Evolutionary conservation across 2,329 filamentous ascomycete species (phyloP), one percentile per base, ranked within the genome.

Genomic region (Metarhizium rileyi): DNA sequence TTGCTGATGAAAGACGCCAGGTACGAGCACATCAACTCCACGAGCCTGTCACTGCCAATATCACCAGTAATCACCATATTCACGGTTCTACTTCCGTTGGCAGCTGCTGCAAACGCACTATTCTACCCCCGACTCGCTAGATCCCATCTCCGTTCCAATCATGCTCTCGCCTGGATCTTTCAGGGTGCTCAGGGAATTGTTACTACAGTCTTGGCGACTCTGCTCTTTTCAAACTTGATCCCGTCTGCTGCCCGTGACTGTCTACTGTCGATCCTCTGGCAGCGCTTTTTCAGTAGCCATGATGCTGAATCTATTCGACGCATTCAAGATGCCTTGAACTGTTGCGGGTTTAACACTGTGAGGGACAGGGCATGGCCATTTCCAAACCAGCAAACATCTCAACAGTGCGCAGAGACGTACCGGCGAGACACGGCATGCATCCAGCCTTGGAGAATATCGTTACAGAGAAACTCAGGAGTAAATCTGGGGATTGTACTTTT

Each of bases 281-380:
- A 61, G 49, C 47, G 43, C 1, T 50, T 58, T 3, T 60, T 56
- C 38, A 52, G 53, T 30, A 49, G 52, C 1, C 78, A 80, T 53
- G 66, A 84, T 51, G 69, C 52, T 1, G 57, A 54, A 2, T 63
- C 70, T 2, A 73, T 86, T 48, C 68, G 70, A 44, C 63, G 65
- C 2, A 82, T 87, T 49, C 82, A 87, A 55, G 78, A 86, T 58
- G 61, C 71, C 0, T 72, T 84, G 30, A 59, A 73, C 12, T 87
- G 83, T 65, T 87, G 83, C 56, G 83, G 83, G 1, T 71, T 84
- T 43, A 70, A 69, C 46, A 74, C 68, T 6, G 59, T 75, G 25
- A 62, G 58, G 26, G 80, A 86, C 57, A 77, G 75, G 59, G 72
- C 75, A 0, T 84, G 73, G 72, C 83, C 82, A 0, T 84, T 55